Evolutionary conservation across 441 rosid genomes (phyloP).

Genomic region (Sinapis alba): DNA sequence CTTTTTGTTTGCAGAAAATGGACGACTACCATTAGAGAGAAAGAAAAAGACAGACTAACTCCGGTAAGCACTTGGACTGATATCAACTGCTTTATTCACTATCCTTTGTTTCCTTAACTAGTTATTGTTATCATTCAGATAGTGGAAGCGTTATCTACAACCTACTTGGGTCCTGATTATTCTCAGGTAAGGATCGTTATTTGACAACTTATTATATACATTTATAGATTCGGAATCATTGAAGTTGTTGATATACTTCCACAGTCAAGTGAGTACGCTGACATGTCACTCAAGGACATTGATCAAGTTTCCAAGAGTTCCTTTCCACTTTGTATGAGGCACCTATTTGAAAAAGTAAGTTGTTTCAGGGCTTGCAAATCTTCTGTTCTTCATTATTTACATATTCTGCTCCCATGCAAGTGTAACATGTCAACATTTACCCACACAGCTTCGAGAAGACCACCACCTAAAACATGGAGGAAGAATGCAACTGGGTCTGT

Average conservation of each 20-base stretch:
- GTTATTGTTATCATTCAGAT: conserved; percentile 51
- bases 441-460: conserved; percentile 84
- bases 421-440: conserved; percentile 3
- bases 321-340: conserved; percentile 89
- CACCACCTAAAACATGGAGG: conserved; percentile 98
- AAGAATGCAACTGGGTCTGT: conserved; percentile 95
- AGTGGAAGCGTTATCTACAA: conserved; percentile 74
- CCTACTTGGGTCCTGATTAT: conserved; percentile 94
- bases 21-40: conserved; percentile 75
- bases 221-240: conserved; percentile 7
- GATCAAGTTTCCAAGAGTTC: conserved; percentile 76
- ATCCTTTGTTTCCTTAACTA: background rate
- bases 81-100: conserved; percentile 12
- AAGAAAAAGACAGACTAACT: conserved; percentile 80
- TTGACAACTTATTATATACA: conserved; percentile 12
- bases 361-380: background rate
- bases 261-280: conserved; percentile 75
- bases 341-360: conserved; percentile 78
- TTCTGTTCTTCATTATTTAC: background rate
- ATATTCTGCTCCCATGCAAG: background rate
- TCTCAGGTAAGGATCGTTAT: conserved; percentile 61
- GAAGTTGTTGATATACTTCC: conserved; percentile 36
- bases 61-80: conserved; percentile 56
- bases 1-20: conserved; percentile 65
- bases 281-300: conserved; percentile 81